Base-by-base conservation (phyloP, 1,284 basidiomycete species). In the Naganishia sp. region DNA sequence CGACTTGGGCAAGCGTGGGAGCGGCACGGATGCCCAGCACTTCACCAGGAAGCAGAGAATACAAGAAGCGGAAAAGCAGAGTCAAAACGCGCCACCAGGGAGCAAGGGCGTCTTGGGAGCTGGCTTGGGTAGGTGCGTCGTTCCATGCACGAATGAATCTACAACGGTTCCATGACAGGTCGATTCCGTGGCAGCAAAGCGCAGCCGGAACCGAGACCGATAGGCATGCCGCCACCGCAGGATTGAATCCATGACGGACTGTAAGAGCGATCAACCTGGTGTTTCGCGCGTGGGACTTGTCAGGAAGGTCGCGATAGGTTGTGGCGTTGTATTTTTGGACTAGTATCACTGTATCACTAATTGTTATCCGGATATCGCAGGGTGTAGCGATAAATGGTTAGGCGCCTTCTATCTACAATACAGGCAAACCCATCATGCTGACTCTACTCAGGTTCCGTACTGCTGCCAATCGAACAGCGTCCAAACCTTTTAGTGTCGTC, bases 381-480 rank as follows among this genome's bases (percentile, higher is more conserved):
- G 35, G 7, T 39, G 35, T 9, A 10, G 7, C 13, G 35, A 39
- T 39, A 9, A 6, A 6, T 39, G 35, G 3, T 39, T 9, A 6
- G 35, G 35, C 35, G 7, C 13, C 7, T 9, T 39, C 2, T 10
- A 31, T 31, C 49, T 61, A 61, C 25, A 61, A 35, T 2, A 61
- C 58, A 7, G 58, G 58, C 21, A 61, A 25, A 10, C 58, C 58
- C 47, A 61, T 23, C 58, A 61, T 61, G 11, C 58, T 50, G 7
- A 61, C 58, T 50, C 58, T 61, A 42, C 58, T 61, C 35, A 65
- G 39, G 17, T 79, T 79, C 58, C 79, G 73, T 39, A 79, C 79
- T 28, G 81, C 66, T 11, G 81, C 80, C 46, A 79, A 73, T 35
- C 81, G 72, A 3, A 81, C 80, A 9, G 81, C 76, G 41, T 82